Evolutionary conservation across 495 filamentous ascomycete genomes (phyloP).

Genomic region (Penicillium paxilli): DNA sequence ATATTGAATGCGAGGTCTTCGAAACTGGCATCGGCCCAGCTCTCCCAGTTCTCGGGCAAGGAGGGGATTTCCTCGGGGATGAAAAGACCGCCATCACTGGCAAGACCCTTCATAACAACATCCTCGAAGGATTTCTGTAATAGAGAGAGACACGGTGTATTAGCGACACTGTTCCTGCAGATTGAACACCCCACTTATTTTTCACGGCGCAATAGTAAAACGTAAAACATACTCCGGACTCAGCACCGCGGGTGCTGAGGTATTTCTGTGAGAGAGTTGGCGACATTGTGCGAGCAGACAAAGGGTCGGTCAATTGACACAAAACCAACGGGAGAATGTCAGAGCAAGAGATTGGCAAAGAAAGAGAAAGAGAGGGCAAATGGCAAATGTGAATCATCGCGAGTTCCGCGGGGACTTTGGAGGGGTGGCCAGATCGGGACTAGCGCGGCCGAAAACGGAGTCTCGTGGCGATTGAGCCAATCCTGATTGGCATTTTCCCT

Average conservation of each 20-base stretch:
- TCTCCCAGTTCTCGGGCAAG: constrained; percentile 28
- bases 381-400: constrained; percentile 9
- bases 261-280: constrained; percentile 65
- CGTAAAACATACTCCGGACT: constrained; percentile 63
- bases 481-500: neutral
- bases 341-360: neutral
- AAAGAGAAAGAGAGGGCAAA: neutral
- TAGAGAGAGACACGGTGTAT: constrained; percentile 3
- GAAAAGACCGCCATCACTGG: constrained; percentile 85
- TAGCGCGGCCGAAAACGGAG: constrained; percentile 37
- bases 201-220: neutral
- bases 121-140: constrained; percentile 63
- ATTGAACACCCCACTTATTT: constrained; percentile 1
- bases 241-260: constrained; percentile 76
- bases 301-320: constrained; percentile 8
- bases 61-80: constrained; percentile 79
- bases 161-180: constrained; percentile 1
- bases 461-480: constrained; percentile 24
- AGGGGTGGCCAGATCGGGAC: neutral
- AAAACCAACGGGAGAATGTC: neutral
- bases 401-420: neutral
- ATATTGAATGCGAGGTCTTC: constrained; percentile 68
- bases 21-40: constrained; percentile 76
- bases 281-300: constrained; percentile 8
- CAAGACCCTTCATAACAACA: constrained; percentile 88